Evolutionary conservation across 148 eudicot genomes (phyloP).

Genomic region (Agrostemma githago): DNA sequence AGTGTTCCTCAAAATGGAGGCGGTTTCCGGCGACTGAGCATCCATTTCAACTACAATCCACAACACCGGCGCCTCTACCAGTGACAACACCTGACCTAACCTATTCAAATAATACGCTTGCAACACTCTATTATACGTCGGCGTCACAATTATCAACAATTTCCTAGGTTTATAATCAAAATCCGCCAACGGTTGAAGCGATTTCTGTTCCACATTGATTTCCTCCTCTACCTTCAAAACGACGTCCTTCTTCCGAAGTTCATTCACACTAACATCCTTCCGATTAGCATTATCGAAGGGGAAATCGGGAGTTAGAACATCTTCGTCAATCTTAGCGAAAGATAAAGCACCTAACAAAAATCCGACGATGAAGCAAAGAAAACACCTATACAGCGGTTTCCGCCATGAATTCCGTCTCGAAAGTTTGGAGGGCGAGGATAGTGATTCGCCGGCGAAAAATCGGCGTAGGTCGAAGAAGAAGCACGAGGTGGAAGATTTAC

Average conservation of each 20-base stretch:
- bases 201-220: slow-evolving; percentile 8
- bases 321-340: slow-evolving; percentile 46
- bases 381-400: slow-evolving; percentile 50
- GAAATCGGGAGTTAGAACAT: slow-evolving; percentile 38
- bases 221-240: slow-evolving; percentile 16
- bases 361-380: slow-evolving; percentile 55
- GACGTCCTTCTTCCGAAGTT: slow-evolving; percentile 2
- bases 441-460: slow-evolving; percentile 25
- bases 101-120: slow-evolving; percentile 76
- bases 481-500: slow-evolving; percentile 37
- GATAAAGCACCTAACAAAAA: slow-evolving; percentile 67
- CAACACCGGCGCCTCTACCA: slow-evolving; percentile 65
- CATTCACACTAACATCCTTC: slow-evolving; percentile 10
- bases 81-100: slow-evolving; percentile 66
- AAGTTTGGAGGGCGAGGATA: slow-evolving; percentile 25
- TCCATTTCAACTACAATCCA: slow-evolving; percentile 95
- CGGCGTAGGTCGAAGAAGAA: slow-evolving; percentile 27
- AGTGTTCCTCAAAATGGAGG: slow-evolving; percentile 58
- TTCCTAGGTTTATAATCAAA: slow-evolving; percentile 41
- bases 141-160: slow-evolving; percentile 71
- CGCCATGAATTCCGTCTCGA: slow-evolving; percentile 36
- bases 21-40: slow-evolving; percentile 62
- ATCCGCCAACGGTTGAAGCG: slow-evolving; percentile 31
- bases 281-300: slow-evolving; percentile 28
- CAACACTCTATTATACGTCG: slow-evolving; percentile 69